Conservation (phyloP, 106 monocot species). For the Ottelia alismoides region DNA sequence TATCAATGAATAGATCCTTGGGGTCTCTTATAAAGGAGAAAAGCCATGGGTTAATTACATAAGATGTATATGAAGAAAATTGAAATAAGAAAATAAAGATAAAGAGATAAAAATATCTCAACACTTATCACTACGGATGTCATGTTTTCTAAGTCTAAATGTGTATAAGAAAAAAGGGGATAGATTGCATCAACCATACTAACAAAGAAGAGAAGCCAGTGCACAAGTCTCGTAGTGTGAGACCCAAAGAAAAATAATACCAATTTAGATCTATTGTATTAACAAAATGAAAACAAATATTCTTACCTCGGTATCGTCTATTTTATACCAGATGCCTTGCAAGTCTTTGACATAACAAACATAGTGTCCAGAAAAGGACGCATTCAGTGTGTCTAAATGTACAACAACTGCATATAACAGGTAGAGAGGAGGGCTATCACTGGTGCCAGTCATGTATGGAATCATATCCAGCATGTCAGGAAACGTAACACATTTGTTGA, state of each 20-base stretch:
- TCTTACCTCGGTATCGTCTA: slow-evolving; percentile 87
- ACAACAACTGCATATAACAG: slow-evolving; percentile 87
- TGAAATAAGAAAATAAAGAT: too few species aligned
- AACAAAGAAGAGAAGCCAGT: background rate
- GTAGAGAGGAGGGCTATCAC: slow-evolving; percentile 83
- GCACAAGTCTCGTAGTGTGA: background rate
- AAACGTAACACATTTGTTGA: slow-evolving; percentile 91
- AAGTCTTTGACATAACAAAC: slow-evolving; percentile 84
- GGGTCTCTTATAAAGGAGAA: too few species aligned
- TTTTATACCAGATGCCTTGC: slow-evolving; percentile 74
- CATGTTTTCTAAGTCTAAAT: background rate
- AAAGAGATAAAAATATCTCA: too few species aligned
- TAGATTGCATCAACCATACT: background rate
- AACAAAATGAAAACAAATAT: background rate
- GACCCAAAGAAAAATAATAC: too few species aligned
- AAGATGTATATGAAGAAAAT: too few species aligned
- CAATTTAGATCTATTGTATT: too few species aligned
- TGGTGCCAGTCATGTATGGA: slow-evolving; percentile 72
- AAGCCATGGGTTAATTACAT: too few species aligned
- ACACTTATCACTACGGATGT: background rate
- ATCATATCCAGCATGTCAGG: slow-evolving; percentile 95
- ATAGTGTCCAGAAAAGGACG: slow-evolving; percentile 94
- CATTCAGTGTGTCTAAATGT: slow-evolving; percentile 78
- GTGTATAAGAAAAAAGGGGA: background rate
- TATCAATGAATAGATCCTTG: too few species aligned